Evolutionary conservation across 805 yeast genomes (phyloP).

Genomic region (Maudiozyma turicensis): DNA sequence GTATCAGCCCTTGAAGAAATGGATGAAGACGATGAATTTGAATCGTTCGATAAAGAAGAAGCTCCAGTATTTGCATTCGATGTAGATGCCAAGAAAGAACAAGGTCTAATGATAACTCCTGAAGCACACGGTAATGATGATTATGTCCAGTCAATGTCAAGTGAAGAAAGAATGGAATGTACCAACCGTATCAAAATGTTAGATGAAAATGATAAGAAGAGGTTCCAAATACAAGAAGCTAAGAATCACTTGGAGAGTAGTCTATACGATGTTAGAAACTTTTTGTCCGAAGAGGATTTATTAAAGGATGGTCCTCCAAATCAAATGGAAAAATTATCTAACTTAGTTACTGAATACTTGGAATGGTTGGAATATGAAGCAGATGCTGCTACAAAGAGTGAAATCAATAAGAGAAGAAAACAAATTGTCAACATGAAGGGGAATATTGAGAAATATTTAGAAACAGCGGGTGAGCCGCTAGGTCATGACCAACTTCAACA

Average conservation of each 20-base stretch:
- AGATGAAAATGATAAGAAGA: conserved; percentile 39
- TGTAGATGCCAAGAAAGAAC: conserved; percentile 9
- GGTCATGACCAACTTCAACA: conserved; percentile 36
- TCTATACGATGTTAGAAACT: conserved; percentile 59
- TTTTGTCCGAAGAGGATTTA: conserved; percentile 45
- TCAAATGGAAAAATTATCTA: conserved; percentile 30
- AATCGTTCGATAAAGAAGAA: neutral
- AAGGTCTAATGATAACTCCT: neutral
- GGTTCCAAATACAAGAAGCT: conserved; percentile 48
- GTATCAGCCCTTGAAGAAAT: conserved; percentile 16
- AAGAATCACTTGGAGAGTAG: conserved; percentile 63
- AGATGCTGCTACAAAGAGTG: conserved; percentile 33
- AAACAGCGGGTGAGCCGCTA: conserved; percentile 38
- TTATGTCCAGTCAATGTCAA: conserved; percentile 2
- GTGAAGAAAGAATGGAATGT: conserved; percentile 1
- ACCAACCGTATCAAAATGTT: conserved; percentile 40
- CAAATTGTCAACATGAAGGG: conserved; percentile 20
- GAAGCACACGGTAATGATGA: neutral
- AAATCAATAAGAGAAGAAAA: conserved; percentile 4
- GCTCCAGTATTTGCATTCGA: conserved; percentile 5
- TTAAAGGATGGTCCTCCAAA: conserved; percentile 33
- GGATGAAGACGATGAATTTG: conserved; percentile 8
- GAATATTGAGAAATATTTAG: conserved; percentile 32
- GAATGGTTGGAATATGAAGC: conserved; percentile 78
- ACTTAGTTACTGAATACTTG: conserved; percentile 38